Base-by-base conservation (phyloP, 768 basidiomycete genomes). In the Russula abietina region DNA sequence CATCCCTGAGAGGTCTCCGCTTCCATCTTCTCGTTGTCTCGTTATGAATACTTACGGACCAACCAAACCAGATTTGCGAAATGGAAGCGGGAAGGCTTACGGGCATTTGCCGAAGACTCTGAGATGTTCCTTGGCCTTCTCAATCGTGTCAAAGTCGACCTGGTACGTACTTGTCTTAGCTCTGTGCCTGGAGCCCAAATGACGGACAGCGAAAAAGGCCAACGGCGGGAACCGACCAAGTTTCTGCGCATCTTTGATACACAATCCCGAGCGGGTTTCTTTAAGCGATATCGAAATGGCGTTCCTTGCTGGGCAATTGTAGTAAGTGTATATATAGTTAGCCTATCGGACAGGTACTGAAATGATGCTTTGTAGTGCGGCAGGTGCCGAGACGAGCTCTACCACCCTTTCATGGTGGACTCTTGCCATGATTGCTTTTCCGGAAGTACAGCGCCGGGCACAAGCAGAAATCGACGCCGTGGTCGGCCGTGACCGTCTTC, bases 21-120 rank as follows among this genome's bases (percentile, higher is more conserved):
- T n/a, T 49, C 17, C 10, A 11, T 22, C 10, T 46, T 14, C 6
- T 28, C 19, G 10, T 45, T 49, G 3, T 12, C 26, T 49, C 26
- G 1, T 11, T 12, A 16, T 26, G 8, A 11, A 46, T 22, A 22
- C 14, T 16, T 11, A 24, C 9, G 17, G 32, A 19, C 4, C 0
- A 16, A 5, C 28, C 7, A 43, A n/a, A 7, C 46, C 19, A 65
- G 65, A 3, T 49, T 70, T 6, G 65, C 70, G 11, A 65, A 66
- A 39, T 71, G 70, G 70, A 71, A 71, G 38, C 68, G 70, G 28
- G 68, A 70, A 22, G 62, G 45, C 19, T 54, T 55, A 16, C 36
- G 43, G 38, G 39, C 54, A 45, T 57, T 68, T n/a, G 28, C 22
- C 2, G 24, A 36, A 14, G n/a, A 45, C 16, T 56, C 52, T 9